Evolutionary conservation across 2,329 filamentous ascomycete species (phyloP).

Genomic region (Colletotrichum sidae): DNA sequence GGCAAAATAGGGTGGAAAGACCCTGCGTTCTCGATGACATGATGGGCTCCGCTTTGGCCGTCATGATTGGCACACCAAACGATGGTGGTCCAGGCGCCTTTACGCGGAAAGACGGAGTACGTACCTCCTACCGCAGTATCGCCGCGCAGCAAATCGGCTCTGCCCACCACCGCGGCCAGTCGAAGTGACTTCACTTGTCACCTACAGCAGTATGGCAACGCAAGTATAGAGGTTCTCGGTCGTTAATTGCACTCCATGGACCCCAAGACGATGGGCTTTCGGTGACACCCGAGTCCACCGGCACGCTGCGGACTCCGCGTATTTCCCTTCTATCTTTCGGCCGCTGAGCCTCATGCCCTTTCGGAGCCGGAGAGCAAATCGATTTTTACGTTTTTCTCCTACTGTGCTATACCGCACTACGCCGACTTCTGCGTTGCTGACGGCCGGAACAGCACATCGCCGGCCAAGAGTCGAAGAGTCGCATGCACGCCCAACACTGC

Average conservation of each 20-base stretch:
- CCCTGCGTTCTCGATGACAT: slow-evolving; percentile 37
- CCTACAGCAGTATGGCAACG: too few species aligned
- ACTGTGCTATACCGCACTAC: not conserved
- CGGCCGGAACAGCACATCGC: not conserved
- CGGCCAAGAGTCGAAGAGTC: not conserved
- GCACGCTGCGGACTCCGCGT: slow-evolving; percentile 10
- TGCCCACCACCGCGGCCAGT: slow-evolving; percentile 16
- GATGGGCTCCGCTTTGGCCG: slow-evolving; percentile 25
- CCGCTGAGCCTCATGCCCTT: slow-evolving; percentile 9
- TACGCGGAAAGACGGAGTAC: slow-evolving; percentile 4
- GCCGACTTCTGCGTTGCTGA: not conserved
- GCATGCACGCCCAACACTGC: too few species aligned
- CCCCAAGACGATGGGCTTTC: not conserved
- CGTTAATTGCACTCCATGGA: too few species aligned
- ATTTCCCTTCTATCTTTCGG: not conserved
- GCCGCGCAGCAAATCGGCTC: not conserved
- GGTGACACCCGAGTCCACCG: slow-evolving; percentile 14
- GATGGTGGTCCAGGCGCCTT: slow-evolving; percentile 10
- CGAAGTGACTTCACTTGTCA: too few species aligned
- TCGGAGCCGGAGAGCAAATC: slow-evolving; percentile 10
- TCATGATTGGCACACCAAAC: slow-evolving; percentile 22
- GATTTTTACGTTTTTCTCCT: slow-evolving; percentile 16
- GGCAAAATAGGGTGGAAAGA: slow-evolving; percentile 30
- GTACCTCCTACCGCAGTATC: not conserved
- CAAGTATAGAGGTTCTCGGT: too few species aligned